Conservation (phyloP, 441 rosid genomes). For the Geranium incanum region DNA sequence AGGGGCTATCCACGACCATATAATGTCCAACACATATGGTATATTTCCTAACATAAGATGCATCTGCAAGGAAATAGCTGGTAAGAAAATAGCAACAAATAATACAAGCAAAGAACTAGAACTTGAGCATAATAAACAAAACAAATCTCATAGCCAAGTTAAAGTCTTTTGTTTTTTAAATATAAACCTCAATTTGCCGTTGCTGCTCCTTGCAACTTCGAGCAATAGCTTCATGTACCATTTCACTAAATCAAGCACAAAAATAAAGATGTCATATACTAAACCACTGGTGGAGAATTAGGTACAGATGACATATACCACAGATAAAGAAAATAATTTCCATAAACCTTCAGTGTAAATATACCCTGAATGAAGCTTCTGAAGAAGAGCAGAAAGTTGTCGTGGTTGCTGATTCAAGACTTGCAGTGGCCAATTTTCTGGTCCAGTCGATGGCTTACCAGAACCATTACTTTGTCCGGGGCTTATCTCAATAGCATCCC, state of each 20-base stretch:
- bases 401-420: conserved; percentile 92
- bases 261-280: conserved; percentile 19
- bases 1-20: conserved; percentile 98
- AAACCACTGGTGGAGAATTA: conserved; percentile 10
- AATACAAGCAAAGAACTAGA: background rate
- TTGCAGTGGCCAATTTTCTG: conserved; percentile 87
- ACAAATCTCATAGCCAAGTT: background rate
- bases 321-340: background rate
- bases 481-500: conserved; percentile 51
- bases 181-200: conserved; percentile 79
- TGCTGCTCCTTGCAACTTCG: conserved; percentile 95
- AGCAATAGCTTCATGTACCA: conserved; percentile 76
- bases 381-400: conserved; percentile 79
- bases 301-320: conserved; percentile 8
- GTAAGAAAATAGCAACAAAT: conserved; percentile 14
- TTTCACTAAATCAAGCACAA: conserved; percentile 48
- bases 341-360: conserved; percentile 6
- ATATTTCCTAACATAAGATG: conserved; percentile 89
- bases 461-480: conserved; percentile 46
- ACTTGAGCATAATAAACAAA: background rate
- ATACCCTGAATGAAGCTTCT: conserved; percentile 95
- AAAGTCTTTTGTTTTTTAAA: conserved; percentile 14
- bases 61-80: conserved; percentile 50
- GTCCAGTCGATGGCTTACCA: conserved; percentile 43
- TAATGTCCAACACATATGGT: conserved; percentile 75